A percentile compares a stretch with the other conserved stretches of the same genome.
Conservation (phyloP, 2,329 filamentous ascomycete genomes). For the Colletotrichum gigasporum region DNA sequence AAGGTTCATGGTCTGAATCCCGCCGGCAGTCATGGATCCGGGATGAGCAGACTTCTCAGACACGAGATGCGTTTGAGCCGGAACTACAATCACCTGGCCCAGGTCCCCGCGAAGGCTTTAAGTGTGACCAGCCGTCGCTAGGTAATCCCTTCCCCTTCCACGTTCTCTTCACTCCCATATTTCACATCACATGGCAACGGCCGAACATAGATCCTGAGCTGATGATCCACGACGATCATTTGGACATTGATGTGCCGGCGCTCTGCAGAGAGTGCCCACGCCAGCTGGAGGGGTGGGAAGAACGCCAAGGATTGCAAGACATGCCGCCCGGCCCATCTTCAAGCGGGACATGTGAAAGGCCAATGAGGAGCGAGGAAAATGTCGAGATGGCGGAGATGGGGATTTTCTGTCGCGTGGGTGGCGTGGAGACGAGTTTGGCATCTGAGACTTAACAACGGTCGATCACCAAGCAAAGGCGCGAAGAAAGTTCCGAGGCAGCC, state of each 20-base stretch:
- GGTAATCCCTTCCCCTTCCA: not conserved
- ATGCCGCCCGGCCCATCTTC: not conserved
- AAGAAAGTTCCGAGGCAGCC: conserved; percentile 28
- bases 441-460: conserved; percentile 28
- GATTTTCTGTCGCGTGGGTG: not conserved
- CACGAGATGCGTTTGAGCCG: conserved; percentile 13
- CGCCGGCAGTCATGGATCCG: conserved; percentile 9
- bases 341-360: not conserved
- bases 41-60: conserved; percentile 1
- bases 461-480: conserved; percentile 28
- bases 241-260: no score
- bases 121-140: not conserved
- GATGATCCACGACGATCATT: no score
- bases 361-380: not conserved
- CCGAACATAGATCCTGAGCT: no score
- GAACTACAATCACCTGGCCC: not conserved
- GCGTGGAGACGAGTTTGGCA: conserved; percentile 30
- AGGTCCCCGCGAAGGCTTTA: not conserved
- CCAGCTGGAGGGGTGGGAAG: no score
- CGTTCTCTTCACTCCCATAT: not conserved
- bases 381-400: not conserved
- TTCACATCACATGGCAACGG: not conserved
- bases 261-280: no score
- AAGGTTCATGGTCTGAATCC: not conserved
- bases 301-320: no score